Evolutionary conservation across 495 filamentous ascomycete genomes (phyloP), one percentile per base, ranked within the genome.

Genomic region (Elaphomyces granulatus): DNA sequence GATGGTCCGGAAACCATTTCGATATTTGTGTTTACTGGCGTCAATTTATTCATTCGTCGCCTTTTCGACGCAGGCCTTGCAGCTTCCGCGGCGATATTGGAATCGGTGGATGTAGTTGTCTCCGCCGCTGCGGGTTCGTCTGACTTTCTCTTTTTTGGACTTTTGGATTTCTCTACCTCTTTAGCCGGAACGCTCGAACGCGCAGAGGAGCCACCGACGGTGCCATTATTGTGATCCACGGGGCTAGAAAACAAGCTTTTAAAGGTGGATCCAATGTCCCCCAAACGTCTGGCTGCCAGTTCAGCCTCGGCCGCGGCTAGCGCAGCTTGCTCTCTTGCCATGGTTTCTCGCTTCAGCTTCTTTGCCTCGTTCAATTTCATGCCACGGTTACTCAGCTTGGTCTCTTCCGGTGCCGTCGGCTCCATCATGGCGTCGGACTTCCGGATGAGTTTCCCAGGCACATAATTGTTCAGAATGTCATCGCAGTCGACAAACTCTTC

Each of bases 311-410:
- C 59, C 4, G 62, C 67, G 34, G 68, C 58, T 18, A 63, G 59
- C 17, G 68, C 66, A 19, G 64, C 63, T 36, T 79, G 77, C 55
- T 84, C 76, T 35, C 81, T 73, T 30, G 63, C 63, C 58, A 81
- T 50, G 40, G 70, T 68, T 57, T 87, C 83, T 34, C 78, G 75
- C 65, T 92, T 94, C 37, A 85, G 63, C 51, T 90, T 93, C 66
- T 94, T 94, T 4, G 85, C 83, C 51, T 93, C 83, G 53, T 93
- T 93, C 35, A 93, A 55, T 49, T 85, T 83, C 83, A 93, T 93
- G 6, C 85, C 86, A 15, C 82, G 72, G 53, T 93, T 94, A 52
- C 76, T 83, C 16, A 85, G 45, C 40, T 68, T 64, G 4, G 61
- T 60, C 45, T 68, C 60, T 21, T 70, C 52, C 7, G 47, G 26